These are phyloP conservation scores for Podospora fimiseda DNA, from an alignment of 495 filamentous ascomycete genomes.

Conservation along the genomic window DNA sequence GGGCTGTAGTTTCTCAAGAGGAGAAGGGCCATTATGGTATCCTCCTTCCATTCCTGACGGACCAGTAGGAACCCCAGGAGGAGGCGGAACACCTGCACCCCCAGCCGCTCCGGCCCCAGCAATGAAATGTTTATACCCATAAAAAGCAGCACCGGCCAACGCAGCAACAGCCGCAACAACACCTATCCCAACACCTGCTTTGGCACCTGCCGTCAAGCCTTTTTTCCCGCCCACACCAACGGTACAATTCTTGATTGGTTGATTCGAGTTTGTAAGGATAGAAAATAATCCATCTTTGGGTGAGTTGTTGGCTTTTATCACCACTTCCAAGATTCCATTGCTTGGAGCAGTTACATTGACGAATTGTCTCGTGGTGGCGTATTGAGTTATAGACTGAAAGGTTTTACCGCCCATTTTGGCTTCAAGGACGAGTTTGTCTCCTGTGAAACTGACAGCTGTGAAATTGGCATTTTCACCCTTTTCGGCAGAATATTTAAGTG, in stretches of 20 bases:
- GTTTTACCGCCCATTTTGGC: constrained; percentile 11
- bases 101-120: neutral
- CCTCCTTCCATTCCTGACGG: neutral
- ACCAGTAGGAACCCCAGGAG: constrained; percentile 1
- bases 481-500: constrained; percentile 21
- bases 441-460: constrained; percentile 19
- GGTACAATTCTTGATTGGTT: constrained; percentile 27
- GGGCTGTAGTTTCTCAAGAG: too few relatives aligned
- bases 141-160: constrained; percentile 8
- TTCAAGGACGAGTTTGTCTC: constrained; percentile 12
- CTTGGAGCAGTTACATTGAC: constrained; percentile 16
- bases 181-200: constrained; percentile 22
- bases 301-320: constrained; percentile 17
- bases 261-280: constrained; percentile 19
- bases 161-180: constrained; percentile 5
- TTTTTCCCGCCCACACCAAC: constrained; percentile 16
- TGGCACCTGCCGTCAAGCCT: constrained; percentile 21
- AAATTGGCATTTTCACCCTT: constrained; percentile 24
- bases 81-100: neutral
- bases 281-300: constrained; percentile 20
- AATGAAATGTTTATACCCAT: constrained; percentile 11
- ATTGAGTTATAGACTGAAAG: constrained; percentile 1
- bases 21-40: too few relatives aligned
- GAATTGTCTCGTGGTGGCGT: neutral
- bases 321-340: constrained; percentile 19